A percentile compares a stretch with the other conserved stretches of the same genome.
These are phyloP conservation scores for Areca catechu DNA, from an alignment of 176 grass and related monocot species.

Conservation along the genomic window DNA sequence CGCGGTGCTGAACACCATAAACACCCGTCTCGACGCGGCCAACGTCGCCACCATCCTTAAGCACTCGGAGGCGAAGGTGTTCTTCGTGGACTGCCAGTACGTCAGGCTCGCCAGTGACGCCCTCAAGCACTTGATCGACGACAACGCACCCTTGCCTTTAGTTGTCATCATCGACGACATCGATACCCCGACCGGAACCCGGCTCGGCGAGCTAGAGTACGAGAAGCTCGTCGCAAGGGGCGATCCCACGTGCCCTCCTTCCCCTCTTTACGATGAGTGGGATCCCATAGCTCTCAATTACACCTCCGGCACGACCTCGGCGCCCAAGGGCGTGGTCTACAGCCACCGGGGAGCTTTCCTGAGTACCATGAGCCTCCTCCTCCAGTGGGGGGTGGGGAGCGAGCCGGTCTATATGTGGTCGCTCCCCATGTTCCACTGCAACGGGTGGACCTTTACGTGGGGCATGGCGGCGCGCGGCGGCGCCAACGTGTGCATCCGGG, in stretches of 20 bases:
- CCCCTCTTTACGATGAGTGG: constrained; percentile 36
- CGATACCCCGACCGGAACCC: constrained; percentile 29
- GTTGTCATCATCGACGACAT: constrained; percentile 47
- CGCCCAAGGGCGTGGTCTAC: constrained; percentile 61
- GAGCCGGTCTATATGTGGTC: constrained; percentile 74
- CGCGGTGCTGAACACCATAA: constrained; percentile 65
- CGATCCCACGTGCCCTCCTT: constrained; percentile 5
- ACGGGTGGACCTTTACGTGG: constrained; percentile 79
- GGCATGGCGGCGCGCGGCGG: constrained; percentile 58
- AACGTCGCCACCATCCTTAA: constrained; percentile 48
- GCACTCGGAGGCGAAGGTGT: constrained; percentile 46
- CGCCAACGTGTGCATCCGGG: constrained; percentile 56
- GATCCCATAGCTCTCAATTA: constrained; percentile 54
- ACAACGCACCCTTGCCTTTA: constrained; percentile 25
- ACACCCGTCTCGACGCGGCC: constrained; percentile 61
- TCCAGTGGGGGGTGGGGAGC: constrained; percentile 40
- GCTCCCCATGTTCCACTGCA: constrained; percentile 87
- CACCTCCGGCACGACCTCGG: constrained; percentile 63
- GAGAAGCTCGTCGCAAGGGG: constrained; percentile 27
- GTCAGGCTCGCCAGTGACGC: constrained; percentile 48
- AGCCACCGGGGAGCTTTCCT: constrained; percentile 68
- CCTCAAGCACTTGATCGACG: constrained; percentile 15
- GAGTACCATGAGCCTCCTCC: constrained; percentile 35
- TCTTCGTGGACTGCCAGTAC: constrained; percentile 52
- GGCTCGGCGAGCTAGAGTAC: constrained; percentile 56